These are phyloP conservation scores for Colletotrichum eremochloae DNA, from an alignment of 2,329 filamentous ascomycete genomes.

Conservation along the genomic window DNA sequence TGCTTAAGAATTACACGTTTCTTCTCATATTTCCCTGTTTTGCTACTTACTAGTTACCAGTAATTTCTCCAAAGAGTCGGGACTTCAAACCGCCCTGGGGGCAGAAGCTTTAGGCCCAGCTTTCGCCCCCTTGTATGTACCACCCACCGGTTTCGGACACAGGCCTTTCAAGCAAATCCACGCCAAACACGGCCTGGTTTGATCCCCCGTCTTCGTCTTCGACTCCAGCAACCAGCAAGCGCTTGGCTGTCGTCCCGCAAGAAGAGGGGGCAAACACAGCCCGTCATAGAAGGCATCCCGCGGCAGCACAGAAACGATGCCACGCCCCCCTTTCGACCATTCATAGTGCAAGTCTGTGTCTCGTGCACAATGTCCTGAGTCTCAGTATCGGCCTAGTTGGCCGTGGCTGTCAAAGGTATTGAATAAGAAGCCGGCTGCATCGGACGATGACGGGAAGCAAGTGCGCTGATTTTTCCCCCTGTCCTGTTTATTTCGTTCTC, in stretches of 20 bases:
- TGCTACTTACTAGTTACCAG: slow-evolving; percentile 7
- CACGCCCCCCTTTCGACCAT: slow-evolving; percentile 6
- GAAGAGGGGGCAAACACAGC: slow-evolving; percentile 20
- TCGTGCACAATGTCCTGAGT: slow-evolving; percentile 27
- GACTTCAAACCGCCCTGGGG: slow-evolving; percentile 11
- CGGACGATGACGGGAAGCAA: slow-evolving; percentile 35
- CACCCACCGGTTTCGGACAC: slow-evolving; percentile 40
- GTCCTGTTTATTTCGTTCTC: slow-evolving; percentile 5
- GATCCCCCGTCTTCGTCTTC: slow-evolving; percentile 35
- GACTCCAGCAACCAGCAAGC: slow-evolving; percentile 33
- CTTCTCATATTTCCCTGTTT: background rate
- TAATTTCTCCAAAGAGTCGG: background rate
- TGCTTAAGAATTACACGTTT: slow-evolving; percentile 25
- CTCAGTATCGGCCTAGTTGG: slow-evolving; percentile 3
- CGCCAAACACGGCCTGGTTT: slow-evolving; percentile 24
- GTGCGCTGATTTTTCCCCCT: slow-evolving; percentile 33
- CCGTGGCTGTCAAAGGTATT: slow-evolving; percentile 19
- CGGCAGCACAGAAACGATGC: slow-evolving; percentile 12
- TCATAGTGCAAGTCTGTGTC: slow-evolving; percentile 32
- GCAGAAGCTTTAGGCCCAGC: slow-evolving; percentile 22
- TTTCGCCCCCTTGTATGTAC: slow-evolving; percentile 1
- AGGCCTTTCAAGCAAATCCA: slow-evolving; percentile 28
- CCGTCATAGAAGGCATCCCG: slow-evolving; percentile 14
- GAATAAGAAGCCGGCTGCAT: slow-evolving; percentile 26
- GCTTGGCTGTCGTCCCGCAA: slow-evolving; percentile 23